phyloP scores from a whole-genome alignment of 129 eudicot genomes.

The Sambucus nigra region DNA sequence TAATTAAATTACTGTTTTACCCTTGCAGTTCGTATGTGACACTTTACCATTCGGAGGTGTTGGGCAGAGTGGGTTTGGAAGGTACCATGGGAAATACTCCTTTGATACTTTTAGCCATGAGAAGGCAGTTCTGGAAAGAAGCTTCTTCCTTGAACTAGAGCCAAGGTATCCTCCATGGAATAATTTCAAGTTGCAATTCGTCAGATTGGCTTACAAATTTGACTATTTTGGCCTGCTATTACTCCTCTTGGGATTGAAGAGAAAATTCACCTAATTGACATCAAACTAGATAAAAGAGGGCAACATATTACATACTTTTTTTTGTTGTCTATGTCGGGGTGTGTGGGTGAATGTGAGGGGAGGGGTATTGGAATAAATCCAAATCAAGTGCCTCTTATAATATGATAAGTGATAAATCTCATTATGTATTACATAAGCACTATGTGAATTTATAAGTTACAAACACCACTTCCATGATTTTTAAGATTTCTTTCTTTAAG shows the following conservation, averaged over 20 bases:
- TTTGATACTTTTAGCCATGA: constrained; percentile 94
- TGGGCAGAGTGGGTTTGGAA: constrained; percentile 82
- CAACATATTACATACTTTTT: too few species aligned
- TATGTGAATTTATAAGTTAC: too few species aligned
- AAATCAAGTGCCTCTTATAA: too few species aligned
- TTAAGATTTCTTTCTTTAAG: too few species aligned
- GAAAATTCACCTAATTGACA: neutral
- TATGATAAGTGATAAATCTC: too few species aligned
- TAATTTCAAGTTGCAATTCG: constrained; percentile 56
- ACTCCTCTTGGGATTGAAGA: constrained; percentile 57
- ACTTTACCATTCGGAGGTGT: constrained; percentile 91
- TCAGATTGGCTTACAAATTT: constrained; percentile 47
- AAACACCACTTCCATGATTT: too few species aligned
- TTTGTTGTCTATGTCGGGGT: too few species aligned
- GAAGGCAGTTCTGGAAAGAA: constrained; percentile 62
- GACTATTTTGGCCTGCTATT: constrained; percentile 54
- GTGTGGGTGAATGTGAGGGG: too few species aligned
- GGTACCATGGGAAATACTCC: constrained; percentile 94
- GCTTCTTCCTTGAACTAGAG: constrained; percentile 55
- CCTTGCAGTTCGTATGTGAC: constrained; percentile 68
- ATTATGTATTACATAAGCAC: too few species aligned
- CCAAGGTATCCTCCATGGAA: constrained; percentile 97
- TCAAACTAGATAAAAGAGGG: too few species aligned
- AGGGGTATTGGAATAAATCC: too few species aligned
- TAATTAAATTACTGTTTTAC: too few species aligned